Base-by-base conservation (phyloP, 2,329 filamentous ascomycete genomes). In the Penicillium sp. region DNA sequence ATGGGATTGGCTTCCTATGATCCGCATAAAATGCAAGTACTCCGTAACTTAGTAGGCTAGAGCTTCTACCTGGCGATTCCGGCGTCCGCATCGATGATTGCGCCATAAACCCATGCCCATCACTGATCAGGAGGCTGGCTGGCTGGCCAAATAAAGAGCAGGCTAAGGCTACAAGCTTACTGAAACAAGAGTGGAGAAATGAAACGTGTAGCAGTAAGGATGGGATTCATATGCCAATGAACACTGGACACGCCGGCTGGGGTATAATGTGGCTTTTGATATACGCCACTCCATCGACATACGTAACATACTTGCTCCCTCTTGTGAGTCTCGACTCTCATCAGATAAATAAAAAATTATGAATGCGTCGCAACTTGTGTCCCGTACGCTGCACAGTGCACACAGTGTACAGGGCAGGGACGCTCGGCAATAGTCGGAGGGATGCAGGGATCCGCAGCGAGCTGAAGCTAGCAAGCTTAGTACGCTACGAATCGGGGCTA, bases 401-500 rank as follows among this genome's bases (percentile, higher is more conserved):
- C 35, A 24, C 14, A 21, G 23, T 14, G 3, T 2, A 26, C 14
- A 23, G 2, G n/a, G n/a, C n/a, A n/a, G n/a, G n/a, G n/a, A n/a
- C n/a, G n/a, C 38, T 46, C 52, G 52, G 52, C 52, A 55, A 48
- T 42, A 47, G 20, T 48, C 52, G 52, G 52, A 48, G 21, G 28
- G 51, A 48, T 20, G n/a, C 16, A 52, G 33, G 24, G 51, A 53
- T 53, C 51, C 51, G 51, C 51, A 40, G 20, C 48, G 21, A 40
- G 24, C 28, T 47, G 42, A 47, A 42, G 21, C 52, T 55, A 24
- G 26, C 12, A 20, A 20, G 20, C 18, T 18, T 43, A 43, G 40
- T 43, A 12, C n/a, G n/a, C 20, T 43, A 23, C 40, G 47, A 54
- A 52, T 57, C 55, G 55, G 45, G 55, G 33, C 55, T 52, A 52